These are phyloP conservation scores for Arthrinium puccinioides DNA, from an alignment of 2,329 filamentous ascomycete species.

Conservation along the genomic window DNA sequence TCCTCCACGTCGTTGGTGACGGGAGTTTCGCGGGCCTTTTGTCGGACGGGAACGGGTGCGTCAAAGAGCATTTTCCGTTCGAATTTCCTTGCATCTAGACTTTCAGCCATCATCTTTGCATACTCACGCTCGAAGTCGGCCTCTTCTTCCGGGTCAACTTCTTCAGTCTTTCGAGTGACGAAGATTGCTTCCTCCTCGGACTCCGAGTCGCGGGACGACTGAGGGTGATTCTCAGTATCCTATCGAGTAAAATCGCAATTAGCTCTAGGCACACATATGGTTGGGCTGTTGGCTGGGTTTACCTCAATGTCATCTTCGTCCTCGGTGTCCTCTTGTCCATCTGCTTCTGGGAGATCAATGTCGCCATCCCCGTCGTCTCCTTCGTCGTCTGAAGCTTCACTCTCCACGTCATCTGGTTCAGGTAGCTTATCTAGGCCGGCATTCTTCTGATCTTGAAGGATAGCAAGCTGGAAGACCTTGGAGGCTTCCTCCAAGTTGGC, in stretches of 20 bases:
- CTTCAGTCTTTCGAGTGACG: slow-evolving; percentile 83
- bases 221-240: slow-evolving; percentile 39
- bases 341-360: slow-evolving; percentile 52
- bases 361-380: slow-evolving; percentile 52
- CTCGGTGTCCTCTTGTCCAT: slow-evolving; percentile 53
- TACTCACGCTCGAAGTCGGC: slow-evolving; percentile 97
- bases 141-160: slow-evolving; percentile 86
- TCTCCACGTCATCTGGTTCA: slow-evolving; percentile 68
- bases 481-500: slow-evolving; percentile 75
- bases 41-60: slow-evolving; percentile 88
- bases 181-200: slow-evolving; percentile 85
- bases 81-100: slow-evolving; percentile 89
- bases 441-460: slow-evolving; percentile 81
- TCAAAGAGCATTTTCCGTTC: slow-evolving; percentile 93
- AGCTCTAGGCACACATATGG: not conserved
- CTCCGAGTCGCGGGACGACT: slow-evolving; percentile 49
- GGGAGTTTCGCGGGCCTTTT: slow-evolving; percentile 54
- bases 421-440: slow-evolving; percentile 69
- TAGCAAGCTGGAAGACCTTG: slow-evolving; percentile 77
- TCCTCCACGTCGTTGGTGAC: slow-evolving; percentile 26
- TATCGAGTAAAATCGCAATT: slow-evolving; percentile 20
- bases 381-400: slow-evolving; percentile 69
- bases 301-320: slow-evolving; percentile 55
- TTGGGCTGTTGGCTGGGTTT: slow-evolving; percentile 10
- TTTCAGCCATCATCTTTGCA: slow-evolving; percentile 97